These are phyloP conservation scores for Wickerhamomyces queroliae DNA, from an alignment of 805 yeast species.

Conservation along the genomic window DNA sequence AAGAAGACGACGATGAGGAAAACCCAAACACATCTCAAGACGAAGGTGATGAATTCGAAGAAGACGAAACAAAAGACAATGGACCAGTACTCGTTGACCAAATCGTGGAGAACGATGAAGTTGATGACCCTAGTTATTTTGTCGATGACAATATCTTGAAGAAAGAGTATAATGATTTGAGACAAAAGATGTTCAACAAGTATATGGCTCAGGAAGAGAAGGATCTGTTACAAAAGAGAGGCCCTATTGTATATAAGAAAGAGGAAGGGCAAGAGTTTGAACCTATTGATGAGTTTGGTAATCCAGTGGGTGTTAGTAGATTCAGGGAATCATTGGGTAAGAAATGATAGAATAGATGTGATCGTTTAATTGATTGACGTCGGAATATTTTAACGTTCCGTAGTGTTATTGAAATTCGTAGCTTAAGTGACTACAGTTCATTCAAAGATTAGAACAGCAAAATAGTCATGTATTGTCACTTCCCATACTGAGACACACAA, in stretches of 20 bases:
- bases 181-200: conserved; percentile 23
- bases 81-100: conserved; percentile 35
- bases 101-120: conserved; percentile 34
- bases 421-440: too few relatives aligned
- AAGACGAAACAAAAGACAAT: conserved; percentile 30
- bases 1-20: conserved; percentile 12
- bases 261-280: conserved; percentile 54
- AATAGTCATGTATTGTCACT: too few relatives aligned
- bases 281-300: conserved; percentile 61
- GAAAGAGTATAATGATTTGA: conserved; percentile 26
- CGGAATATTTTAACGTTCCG: too few relatives aligned
- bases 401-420: too few relatives aligned
- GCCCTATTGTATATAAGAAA: conserved; percentile 19
- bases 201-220: conserved; percentile 12
- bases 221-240: conserved; percentile 1
- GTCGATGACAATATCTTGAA: conserved; percentile 22
- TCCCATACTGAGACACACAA: too few relatives aligned
- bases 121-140: conserved; percentile 21
- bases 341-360: too few relatives aligned
- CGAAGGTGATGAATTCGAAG: conserved; percentile 21
- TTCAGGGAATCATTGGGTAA: conserved; percentile 51
- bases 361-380: too few relatives aligned
- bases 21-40: conserved; percentile 11
- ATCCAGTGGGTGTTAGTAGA: conserved; percentile 54
- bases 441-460: too few relatives aligned